Percentiles rank a stretch among this genome's conserved stretches.
Conservation (phyloP, 2,329 filamentous ascomycete species). For the Venturia asperata region DNA sequence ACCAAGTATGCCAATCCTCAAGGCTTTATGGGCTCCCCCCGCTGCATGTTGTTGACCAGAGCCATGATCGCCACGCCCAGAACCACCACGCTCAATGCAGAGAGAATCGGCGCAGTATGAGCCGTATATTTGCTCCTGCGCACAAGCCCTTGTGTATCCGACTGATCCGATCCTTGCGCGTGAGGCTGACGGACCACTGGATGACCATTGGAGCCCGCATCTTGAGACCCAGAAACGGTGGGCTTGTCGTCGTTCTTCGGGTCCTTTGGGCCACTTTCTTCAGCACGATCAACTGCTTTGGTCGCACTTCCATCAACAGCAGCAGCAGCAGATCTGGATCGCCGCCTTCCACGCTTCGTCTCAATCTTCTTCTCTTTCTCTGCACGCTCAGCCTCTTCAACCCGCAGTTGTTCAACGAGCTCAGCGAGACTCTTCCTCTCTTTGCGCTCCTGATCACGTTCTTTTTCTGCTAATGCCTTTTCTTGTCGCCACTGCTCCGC, state of each 20-base stretch:
- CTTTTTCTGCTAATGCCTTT: conserved; percentile 73
- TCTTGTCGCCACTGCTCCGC: conserved; percentile 70
- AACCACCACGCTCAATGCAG: conserved; percentile 74
- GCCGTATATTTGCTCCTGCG: conserved; percentile 36
- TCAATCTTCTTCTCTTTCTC: conserved; percentile 23
- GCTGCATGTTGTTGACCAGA: conserved; percentile 76
- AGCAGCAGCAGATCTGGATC: conserved; percentile 10
- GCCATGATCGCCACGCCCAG: conserved; percentile 80
- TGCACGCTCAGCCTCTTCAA: conserved; percentile 51
- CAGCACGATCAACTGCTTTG: background rate
- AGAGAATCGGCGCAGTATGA: conserved; percentile 65
- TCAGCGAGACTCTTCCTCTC: conserved; percentile 71
- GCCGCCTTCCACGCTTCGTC: conserved; percentile 10
- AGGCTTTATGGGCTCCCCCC: conserved; percentile 16
- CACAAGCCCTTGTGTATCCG: conserved; percentile 25
- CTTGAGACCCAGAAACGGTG: background rate
- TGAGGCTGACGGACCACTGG: background rate
- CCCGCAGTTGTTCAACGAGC: conserved; percentile 77
- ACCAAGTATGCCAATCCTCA: background rate
- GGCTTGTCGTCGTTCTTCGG: background rate
- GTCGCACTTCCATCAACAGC: background rate
- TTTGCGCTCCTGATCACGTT: conserved; percentile 61
- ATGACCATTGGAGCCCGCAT: conserved; percentile 13
- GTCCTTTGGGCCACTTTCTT: background rate
- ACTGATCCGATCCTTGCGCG: conserved; percentile 13